Evolutionary conservation across 2,329 filamentous ascomycete species (phyloP), one percentile per base, ranked within the genome.

Genomic region (Penicillium rolfsii): DNA sequence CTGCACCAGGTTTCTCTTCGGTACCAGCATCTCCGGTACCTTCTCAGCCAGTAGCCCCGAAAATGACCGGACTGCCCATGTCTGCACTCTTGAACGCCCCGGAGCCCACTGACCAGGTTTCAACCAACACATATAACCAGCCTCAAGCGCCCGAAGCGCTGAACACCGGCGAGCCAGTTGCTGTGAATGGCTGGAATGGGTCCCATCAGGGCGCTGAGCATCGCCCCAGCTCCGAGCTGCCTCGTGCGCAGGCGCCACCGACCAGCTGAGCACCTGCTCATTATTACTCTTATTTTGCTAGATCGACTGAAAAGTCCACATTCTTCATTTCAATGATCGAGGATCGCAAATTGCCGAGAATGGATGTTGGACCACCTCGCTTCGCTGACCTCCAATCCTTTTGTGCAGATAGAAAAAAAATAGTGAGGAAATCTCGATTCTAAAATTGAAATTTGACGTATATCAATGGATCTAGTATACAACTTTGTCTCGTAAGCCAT

Each of bases 141-240:
- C 16, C 16, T 14, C 19, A 48, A 36, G 24, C 56, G 12, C 40
- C 30, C 11, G 64, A 57, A 36, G 38, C 6, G 11, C 48, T 58
- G 2, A 57, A 60, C 22, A 26, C 43, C 9, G 48, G 3, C 19
- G 43, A 62, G n/a, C 26, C 52, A 28, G 26, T 30, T 5, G 52
- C 63, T 26, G 9, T 50, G 3, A 68, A 67, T 36, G 64, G 61
- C 14, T 33, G 43, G 33, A 48, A 35, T 54, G 45, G 40, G 33
- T 28, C 54, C 35, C n/a, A 22, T 14, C 14, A 35, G 16, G 41
- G 19, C n/a, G n/a, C 57, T 54, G 61, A 57, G 38, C 53, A 38
- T 40, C 36, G 16, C 35, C 19, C 53, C 57, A 41, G 26, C 19
- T 26, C 9, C 46, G 56, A 45, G 9, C 6, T 63, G 22, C 12